Evolutionary conservation across 1,139 yeast genomes (phyloP), one percentile per base, ranked within the genome.

Genomic region (Yamadazyma trypodendri): DNA sequence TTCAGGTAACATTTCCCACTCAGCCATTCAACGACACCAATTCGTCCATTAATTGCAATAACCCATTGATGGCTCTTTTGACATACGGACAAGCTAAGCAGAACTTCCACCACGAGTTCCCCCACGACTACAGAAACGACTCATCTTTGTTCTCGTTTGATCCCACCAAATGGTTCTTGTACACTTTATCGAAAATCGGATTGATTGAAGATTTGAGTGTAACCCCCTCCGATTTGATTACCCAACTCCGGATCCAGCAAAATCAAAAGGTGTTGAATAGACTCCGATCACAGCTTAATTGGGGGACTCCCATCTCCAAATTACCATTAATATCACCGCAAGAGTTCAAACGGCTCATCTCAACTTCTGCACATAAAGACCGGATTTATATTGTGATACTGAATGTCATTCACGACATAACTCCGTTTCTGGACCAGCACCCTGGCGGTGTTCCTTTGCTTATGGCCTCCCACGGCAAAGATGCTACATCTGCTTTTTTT

Each of bases 301-400:
- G 90, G 90, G 90, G 90, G 2, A 80, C 85, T 0, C 85, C 89
- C 2, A 79, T 83, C 31, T 81, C 83, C 28, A 77, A 77, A 47
- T 59, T 83, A 12, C 89, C 90, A 0, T 63, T 77, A 30, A 62
- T 71, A 25, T 58, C 68, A 1, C 66, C 67, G 0, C 68, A 64
- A 31, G 84, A 80, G 38, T 81, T 81, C 48, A 68, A 67, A 36
- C 49, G 63, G 25, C 57, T 69, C 10, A 56, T 67, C 22, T 51
- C 58, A 2, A 59, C 72, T 1, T 60, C 72, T 0, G 55, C 60
- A 15, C 63, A 68, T 41, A 57, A 60, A 41, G 69, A 67, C 41
- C 52, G 73, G 22, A 55, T 67, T 23, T 71, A 68, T 42, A 70
- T 71, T 24, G 69, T 71, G 22, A 69, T 71, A 36, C 73, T 64